These are phyloP conservation scores for Suillus decipiens DNA, from an alignment of 768 basidiomycete genomes.

Conservation along the genomic window DNA sequence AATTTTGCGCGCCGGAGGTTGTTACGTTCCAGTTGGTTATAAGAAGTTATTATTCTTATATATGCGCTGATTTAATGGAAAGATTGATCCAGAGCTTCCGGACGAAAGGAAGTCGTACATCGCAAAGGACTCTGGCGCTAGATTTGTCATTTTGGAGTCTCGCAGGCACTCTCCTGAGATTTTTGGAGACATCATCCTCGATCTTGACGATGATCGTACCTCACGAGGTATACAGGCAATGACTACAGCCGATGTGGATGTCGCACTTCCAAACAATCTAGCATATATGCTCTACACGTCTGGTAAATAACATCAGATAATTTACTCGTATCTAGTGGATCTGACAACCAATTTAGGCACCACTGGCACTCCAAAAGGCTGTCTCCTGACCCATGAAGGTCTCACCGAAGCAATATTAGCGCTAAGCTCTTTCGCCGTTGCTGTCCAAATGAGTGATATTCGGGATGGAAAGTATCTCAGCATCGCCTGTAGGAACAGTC, in stretches of 20 bases:
- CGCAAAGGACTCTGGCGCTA: constrained; percentile 41
- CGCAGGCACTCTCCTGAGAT: constrained; percentile 6
- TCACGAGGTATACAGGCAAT: constrained; percentile 32
- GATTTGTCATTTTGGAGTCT: constrained; percentile 41
- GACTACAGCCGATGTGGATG: constrained; percentile 29
- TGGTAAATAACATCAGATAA: constrained; percentile 29
- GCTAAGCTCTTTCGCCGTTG: constrained; percentile 26
- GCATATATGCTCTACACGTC: constrained; percentile 55
- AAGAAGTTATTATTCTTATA: neutral
- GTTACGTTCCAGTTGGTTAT: constrained; percentile 49
- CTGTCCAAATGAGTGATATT: constrained; percentile 25
- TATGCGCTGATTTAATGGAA: constrained; percentile 6
- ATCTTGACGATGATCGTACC: constrained; percentile 22
- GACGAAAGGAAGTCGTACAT: constrained; percentile 47
- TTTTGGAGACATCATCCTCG: constrained; percentile 25
- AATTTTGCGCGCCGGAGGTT: constrained; percentile 49
- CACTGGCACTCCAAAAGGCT: constrained; percentile 54
- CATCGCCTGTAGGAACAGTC: constrained; percentile 42
- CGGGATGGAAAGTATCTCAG: constrained; percentile 38
- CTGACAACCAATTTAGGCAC: constrained; percentile 36
- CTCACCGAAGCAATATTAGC: constrained; percentile 34
- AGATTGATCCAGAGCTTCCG: constrained; percentile 56
- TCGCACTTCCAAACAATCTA: constrained; percentile 32
- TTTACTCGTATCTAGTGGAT: neutral
- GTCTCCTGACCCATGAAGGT: constrained; percentile 40